These are phyloP conservation scores for Trichosanthes cucumerina DNA, from an alignment of 306 rosid species.

Conservation along the genomic window DNA sequence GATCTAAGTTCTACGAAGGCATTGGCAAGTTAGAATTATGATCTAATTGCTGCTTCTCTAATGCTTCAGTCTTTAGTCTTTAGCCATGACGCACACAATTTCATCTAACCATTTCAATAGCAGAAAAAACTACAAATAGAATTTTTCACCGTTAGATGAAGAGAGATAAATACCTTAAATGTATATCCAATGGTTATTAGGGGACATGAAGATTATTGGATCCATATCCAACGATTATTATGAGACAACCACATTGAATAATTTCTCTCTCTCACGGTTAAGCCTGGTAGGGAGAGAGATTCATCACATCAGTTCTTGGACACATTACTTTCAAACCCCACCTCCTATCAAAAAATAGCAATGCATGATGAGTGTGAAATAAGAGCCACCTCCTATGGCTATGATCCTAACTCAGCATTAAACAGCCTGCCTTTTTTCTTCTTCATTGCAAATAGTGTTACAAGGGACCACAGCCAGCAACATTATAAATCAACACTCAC, in stretches of 20 bases:
- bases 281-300: background rate
- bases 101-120: background rate
- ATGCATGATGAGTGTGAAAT: slow-evolving; percentile 1
- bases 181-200: no score
- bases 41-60: background rate
- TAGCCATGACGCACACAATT: no score
- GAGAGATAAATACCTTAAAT: no score
- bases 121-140: background rate
- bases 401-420: slow-evolving; percentile 3
- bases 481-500: background rate
- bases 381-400: slow-evolving; percentile 4
- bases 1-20: background rate
- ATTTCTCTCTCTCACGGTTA: background rate
- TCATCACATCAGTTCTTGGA: slow-evolving; percentile 1
- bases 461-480: slow-evolving; percentile 3
- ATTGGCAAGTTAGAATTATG: background rate
- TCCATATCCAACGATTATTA: no score
- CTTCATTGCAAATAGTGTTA: slow-evolving; percentile 1
- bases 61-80: background rate
- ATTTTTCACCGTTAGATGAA: no score
- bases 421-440: background rate
- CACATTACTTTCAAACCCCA: background rate
- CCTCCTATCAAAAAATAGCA: slow-evolving; percentile 9
- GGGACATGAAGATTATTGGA: no score
- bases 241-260: no score